These are phyloP conservation scores for Epichloe amarillans DNA, from an alignment of 2,329 filamentous ascomycete species.

Conservation along the genomic window DNA sequence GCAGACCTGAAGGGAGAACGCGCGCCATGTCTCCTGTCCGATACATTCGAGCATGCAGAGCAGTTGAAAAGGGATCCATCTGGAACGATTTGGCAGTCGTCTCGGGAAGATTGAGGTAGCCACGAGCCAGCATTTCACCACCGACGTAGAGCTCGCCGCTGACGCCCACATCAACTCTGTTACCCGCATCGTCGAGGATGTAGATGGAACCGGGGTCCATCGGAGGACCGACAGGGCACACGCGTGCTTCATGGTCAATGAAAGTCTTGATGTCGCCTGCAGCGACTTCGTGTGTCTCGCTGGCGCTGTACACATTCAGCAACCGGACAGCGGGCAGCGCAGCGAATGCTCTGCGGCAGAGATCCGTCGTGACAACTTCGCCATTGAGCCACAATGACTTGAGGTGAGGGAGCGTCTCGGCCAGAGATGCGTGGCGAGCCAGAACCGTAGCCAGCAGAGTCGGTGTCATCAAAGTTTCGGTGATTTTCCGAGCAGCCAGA, in stretches of 20 bases:
- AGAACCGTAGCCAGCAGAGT: conserved; percentile 65
- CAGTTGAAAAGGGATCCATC: conserved; percentile 47
- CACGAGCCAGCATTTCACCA: conserved; percentile 58
- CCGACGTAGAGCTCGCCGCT: conserved; percentile 66
- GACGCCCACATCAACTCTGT: conserved; percentile 46
- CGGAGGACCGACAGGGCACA: conserved; percentile 62
- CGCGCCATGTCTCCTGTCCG: conserved; percentile 60
- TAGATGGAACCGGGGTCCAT: conserved; percentile 57
- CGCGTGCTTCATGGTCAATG: conserved; percentile 45
- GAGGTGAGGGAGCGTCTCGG: conserved; percentile 48
- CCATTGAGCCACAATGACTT: conserved; percentile 69
- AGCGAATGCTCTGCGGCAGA: conserved; percentile 53
- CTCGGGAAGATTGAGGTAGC: conserved; percentile 69
- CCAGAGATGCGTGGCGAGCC: conserved; percentile 53
- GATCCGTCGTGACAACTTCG: conserved; percentile 68
- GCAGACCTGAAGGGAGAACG: conserved; percentile 49
- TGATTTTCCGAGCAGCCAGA: conserved; percentile 51
- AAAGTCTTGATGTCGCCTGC: conserved; percentile 63
- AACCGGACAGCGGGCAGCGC: conserved; percentile 56
- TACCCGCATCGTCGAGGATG: conserved; percentile 55
- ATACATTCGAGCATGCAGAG: conserved; percentile 55
- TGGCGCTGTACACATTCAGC: conserved; percentile 71
- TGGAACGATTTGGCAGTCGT: conserved; percentile 62
- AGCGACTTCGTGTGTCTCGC: conserved; percentile 69
- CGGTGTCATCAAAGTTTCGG: conserved; percentile 74